Percentiles rank a stretch among this genome's conserved stretches.
phyloP scores from a whole-genome alignment of 2,329 filamentous ascomycete species.

The Cladophialophora exuberans region DNA sequence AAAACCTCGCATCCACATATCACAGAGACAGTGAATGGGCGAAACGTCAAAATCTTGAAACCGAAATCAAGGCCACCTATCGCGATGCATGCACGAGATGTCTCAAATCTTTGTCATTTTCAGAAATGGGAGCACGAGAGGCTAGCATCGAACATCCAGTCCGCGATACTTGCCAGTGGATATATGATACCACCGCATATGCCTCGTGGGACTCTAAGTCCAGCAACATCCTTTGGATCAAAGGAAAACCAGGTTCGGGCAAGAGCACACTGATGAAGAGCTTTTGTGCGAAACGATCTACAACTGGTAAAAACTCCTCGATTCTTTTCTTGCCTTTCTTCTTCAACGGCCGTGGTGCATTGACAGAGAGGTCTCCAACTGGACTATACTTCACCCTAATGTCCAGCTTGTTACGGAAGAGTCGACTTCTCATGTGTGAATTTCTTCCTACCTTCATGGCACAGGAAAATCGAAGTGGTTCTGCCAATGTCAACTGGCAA shows the following conservation, averaged over 20 bases:
- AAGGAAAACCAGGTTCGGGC: conserved; percentile 44
- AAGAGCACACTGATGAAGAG: conserved; percentile 43
- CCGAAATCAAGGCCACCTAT: background rate
- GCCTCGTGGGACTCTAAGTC: background rate
- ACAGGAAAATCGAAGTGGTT: background rate
- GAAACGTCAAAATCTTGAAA: background rate
- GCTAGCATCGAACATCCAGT: background rate
- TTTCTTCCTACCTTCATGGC: background rate
- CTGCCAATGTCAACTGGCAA: background rate
- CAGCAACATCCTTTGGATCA: conserved; percentile 42
- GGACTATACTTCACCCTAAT: background rate
- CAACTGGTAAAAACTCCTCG: conserved; percentile 6
- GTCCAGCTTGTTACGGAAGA: background rate
- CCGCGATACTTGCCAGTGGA: conserved; percentile 3
- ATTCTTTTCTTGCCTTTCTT: conserved; percentile 42
- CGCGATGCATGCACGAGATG: background rate
- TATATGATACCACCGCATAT: background rate
- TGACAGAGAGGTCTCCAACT: conserved; percentile 43
- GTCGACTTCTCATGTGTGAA: background rate
- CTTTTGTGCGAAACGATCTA: conserved; percentile 13
- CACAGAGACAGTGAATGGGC: background rate
- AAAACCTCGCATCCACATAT: background rate
- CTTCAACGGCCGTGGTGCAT: conserved; percentile 39
- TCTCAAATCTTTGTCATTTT: background rate
- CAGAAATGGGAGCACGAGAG: background rate